A percentile compares a stretch with the other conserved stretches of the same genome.
phyloP scores from a whole-genome alignment of 1,284 basidiomycete species.

The Thecaphora frezii region DNA sequence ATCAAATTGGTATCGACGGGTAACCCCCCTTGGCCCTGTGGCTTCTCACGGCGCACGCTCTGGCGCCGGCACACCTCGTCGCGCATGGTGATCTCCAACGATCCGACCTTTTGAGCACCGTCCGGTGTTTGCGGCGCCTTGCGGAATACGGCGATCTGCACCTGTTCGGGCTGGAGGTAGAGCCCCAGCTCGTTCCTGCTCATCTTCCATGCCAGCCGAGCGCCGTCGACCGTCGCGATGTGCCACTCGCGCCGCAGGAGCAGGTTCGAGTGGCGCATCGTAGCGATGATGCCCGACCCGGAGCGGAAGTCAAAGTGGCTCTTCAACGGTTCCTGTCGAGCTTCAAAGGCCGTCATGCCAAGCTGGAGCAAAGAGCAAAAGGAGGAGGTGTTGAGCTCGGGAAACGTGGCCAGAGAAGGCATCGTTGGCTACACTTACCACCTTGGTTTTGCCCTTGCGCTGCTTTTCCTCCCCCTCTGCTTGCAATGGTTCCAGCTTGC shows the following conservation, averaged over 20 bases:
- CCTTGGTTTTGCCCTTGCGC: not conserved
- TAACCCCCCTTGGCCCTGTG: not conserved
- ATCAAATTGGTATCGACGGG: slow-evolving; percentile 3
- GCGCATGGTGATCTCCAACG: not conserved
- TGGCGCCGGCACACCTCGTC: too few species aligned
- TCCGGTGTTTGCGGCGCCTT: slow-evolving; percentile 2
- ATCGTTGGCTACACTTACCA: not conserved
- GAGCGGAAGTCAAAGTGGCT: slow-evolving; percentile 30
- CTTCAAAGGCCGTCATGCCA: slow-evolving; percentile 25
- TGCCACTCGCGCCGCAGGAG: slow-evolving; percentile 35
- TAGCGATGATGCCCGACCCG: slow-evolving; percentile 23
- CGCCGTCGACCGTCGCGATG: slow-evolving; percentile 23
- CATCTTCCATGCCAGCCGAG: slow-evolving; percentile 24
- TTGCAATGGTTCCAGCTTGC: not conserved
- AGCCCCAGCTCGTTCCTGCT: slow-evolving; percentile 22
- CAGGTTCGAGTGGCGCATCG: slow-evolving; percentile 24
- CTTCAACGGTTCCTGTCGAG: slow-evolving; percentile 26
- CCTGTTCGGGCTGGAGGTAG: slow-evolving; percentile 12
- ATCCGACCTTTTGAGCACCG: not conserved
- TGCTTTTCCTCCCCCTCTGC: not conserved
- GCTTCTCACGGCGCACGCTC: not conserved
- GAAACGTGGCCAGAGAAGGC: too few species aligned
- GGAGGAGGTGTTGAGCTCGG: not conserved
- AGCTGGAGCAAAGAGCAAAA: not conserved
- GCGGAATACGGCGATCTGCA: slow-evolving; percentile 21